phyloP scores from a whole-genome alignment of 2,329 filamentous ascomycete species.

The Hawksworthiomyces lignivorus region DNA sequence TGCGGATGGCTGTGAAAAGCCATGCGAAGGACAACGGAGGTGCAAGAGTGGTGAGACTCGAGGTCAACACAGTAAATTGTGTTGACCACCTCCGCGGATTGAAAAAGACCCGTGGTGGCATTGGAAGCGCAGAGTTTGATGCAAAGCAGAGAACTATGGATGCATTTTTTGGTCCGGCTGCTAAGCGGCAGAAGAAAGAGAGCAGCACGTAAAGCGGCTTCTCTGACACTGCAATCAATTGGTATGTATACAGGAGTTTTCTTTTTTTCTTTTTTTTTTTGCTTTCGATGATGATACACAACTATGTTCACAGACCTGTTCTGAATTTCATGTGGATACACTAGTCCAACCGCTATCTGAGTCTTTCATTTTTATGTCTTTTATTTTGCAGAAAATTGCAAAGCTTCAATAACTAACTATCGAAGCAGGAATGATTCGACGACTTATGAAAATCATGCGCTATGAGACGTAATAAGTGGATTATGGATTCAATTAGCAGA shows the following conservation, averaged over 20 bases:
- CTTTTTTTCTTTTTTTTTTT: slow-evolving; percentile 19
- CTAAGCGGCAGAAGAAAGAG: slow-evolving; percentile 41
- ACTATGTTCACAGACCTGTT: slow-evolving; percentile 76
- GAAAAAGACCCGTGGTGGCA: slow-evolving; percentile 73
- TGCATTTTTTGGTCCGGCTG: slow-evolving; percentile 54
- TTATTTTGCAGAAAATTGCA: slow-evolving; percentile 2
- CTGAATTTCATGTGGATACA: slow-evolving; percentile 66
- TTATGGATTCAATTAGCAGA: too few species aligned
- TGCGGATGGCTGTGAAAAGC: slow-evolving; percentile 22
- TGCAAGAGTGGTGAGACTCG: neutral
- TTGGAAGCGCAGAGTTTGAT: slow-evolving; percentile 72
- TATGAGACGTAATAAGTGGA: too few species aligned
- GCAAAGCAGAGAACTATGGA: slow-evolving; percentile 67
- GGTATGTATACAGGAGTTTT: slow-evolving; percentile 32
- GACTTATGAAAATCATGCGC: too few species aligned
- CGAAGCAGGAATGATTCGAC: too few species aligned
- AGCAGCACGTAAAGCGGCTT: neutral
- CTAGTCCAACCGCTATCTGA: slow-evolving; percentile 83
- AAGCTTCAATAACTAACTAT: neutral
- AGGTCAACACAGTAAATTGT: slow-evolving; percentile 47
- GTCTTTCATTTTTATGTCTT: slow-evolving; percentile 7
- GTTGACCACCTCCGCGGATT: slow-evolving; percentile 64
- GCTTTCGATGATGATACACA: slow-evolving; percentile 58
- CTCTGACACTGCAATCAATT: slow-evolving; percentile 13
- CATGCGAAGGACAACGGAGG: neutral